Percentiles rank a stretch among this genome's conserved stretches.
These are phyloP conservation scores for Daldinia decipiens DNA, from an alignment of 495 filamentous ascomycete genomes.

Conservation along the genomic window DNA sequence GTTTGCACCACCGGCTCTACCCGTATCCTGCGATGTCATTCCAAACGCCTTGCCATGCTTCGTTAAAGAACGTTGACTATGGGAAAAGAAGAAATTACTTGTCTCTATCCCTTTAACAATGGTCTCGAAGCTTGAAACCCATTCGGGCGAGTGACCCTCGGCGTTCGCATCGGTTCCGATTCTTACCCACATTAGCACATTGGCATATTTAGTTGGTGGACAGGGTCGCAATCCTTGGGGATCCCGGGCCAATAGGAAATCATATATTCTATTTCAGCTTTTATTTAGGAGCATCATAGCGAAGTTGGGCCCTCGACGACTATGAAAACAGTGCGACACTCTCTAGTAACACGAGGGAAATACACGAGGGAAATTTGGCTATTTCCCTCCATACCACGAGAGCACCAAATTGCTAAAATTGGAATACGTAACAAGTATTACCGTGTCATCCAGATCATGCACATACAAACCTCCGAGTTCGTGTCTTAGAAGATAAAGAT, in stretches of 20 bases:
- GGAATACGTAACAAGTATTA: slow-evolving; percentile 32
- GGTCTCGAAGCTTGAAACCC: slow-evolving; percentile 38
- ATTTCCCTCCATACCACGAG: slow-evolving; percentile 25
- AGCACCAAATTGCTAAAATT: slow-evolving; percentile 34
- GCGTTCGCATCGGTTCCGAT: slow-evolving; percentile 38
- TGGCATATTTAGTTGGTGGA: slow-evolving; percentile 11
- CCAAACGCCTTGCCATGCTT: not conserved
- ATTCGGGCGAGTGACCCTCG: slow-evolving; percentile 34
- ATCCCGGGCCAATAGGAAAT: slow-evolving; percentile 18
- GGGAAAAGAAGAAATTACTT: slow-evolving; percentile 12
- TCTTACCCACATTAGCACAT: not conserved
- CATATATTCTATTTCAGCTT: slow-evolving; percentile 21
- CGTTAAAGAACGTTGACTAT: slow-evolving; percentile 1
- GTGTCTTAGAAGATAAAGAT: not conserved
- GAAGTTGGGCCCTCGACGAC: slow-evolving; percentile 27
- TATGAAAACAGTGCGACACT: slow-evolving; percentile 15
- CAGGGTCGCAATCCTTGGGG: slow-evolving; percentile 25
- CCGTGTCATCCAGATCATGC: slow-evolving; percentile 42
- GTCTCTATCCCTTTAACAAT: slow-evolving; percentile 13
- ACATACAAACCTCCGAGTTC: slow-evolving; percentile 23
- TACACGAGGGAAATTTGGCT: slow-evolving; percentile 25
- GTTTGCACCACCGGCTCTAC: slow-evolving; percentile 29
- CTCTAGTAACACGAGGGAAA: slow-evolving; percentile 28
- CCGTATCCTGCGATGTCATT: not conserved
- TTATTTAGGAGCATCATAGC: slow-evolving; percentile 6